A percentile compares a stretch with the other conserved stretches of the same genome.
phyloP scores from a whole-genome alignment of 495 filamentous ascomycete genomes.

The Cudoniella acicularis region DNA sequence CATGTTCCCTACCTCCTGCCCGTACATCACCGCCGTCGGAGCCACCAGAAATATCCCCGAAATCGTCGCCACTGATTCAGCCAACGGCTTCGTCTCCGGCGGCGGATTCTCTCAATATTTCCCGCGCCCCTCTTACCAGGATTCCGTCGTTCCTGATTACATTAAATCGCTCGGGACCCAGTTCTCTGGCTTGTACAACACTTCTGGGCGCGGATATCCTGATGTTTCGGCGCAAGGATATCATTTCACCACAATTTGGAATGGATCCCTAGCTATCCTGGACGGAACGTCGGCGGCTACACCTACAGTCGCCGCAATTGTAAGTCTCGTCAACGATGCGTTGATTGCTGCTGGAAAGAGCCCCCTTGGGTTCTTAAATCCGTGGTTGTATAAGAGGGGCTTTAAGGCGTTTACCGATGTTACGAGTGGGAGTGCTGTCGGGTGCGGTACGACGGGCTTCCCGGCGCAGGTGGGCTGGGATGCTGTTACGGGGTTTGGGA shows the following conservation, averaged over 20 bases:
- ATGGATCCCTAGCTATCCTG: conserved; percentile 43
- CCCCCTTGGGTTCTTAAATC: conserved; percentile 61
- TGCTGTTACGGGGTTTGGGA: conserved; percentile 60
- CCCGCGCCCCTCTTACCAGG: conserved; percentile 59
- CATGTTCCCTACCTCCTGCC: conserved; percentile 73
- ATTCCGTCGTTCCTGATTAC: conserved; percentile 52
- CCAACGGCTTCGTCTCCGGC: conserved; percentile 54
- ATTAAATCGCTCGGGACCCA: conserved; percentile 30
- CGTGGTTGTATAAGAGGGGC: conserved; percentile 55
- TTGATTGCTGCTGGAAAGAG: conserved; percentile 50
- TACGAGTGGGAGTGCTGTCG: conserved; percentile 37
- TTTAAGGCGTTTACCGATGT: conserved; percentile 57
- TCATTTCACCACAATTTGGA: conserved; percentile 36
- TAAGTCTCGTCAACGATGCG: conserved; percentile 62
- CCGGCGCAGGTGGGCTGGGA: conserved; percentile 55
- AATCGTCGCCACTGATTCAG: conserved; percentile 51
- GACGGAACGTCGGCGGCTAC: conserved; percentile 32
- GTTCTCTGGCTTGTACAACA: conserved; percentile 31
- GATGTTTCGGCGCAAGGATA: conserved; percentile 65
- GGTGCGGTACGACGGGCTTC: conserved; percentile 54
- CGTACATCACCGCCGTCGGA: conserved; percentile 75
- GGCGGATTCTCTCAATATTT: conserved; percentile 72
- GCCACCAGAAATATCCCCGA: conserved; percentile 58
- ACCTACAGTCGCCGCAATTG: conserved; percentile 37
- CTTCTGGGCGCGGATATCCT: conserved; percentile 63